Base-by-base conservation (phyloP, 2,329 filamentous ascomycete genomes). In the Pyrenochaeta sp. region DNA sequence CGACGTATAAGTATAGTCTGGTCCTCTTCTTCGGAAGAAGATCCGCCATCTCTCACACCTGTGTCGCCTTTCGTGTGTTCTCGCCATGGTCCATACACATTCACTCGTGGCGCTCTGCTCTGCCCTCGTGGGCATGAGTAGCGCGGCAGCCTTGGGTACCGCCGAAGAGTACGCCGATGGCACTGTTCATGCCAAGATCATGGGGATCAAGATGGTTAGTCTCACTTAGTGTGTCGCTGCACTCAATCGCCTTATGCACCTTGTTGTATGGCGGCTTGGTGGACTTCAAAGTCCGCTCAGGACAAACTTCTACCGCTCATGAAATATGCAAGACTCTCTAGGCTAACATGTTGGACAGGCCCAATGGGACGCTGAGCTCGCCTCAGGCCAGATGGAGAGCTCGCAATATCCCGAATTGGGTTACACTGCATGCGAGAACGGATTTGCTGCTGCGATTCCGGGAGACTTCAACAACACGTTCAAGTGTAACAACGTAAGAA, bases 401-500 rank as follows among this genome's bases (percentile, higher is more conserved):
- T 48, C 60, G 5, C 56, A 56, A 32, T 73, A 72, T 39, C 64
- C 69, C 2, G 66, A 66, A 23, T 53, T 77, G 27, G 58, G 58
- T 37, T 62, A 71, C 40, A 66, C 64, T 10, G 35, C 58, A n/a
- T 76, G 74, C 53, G 60, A 66, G 18, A 59, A 74, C 35, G 73
- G 72, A 11, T 58, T 69, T 14, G 73, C 73, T 31, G 64, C 68
- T 18, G 72, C 66, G 11, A 63, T 74, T n/a, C 68, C 72, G 14
- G 66, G 71, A 7, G 69, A 69, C 39, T 60, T 60, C 42, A 71
- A 69, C 51, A 71, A 74, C 45, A 75, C 72, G 4, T 76, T 75
- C 58, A 64, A 61, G 49, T 76, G 73, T 56, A 69, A 71, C 42
- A 74, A 73, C 37, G 73, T 75, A 27, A 47, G 71, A 23, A 14